Evolutionary conservation across 2,329 filamentous ascomycete genomes (phyloP).

Genomic region (Paraconiothyrium brasiliense): DNA sequence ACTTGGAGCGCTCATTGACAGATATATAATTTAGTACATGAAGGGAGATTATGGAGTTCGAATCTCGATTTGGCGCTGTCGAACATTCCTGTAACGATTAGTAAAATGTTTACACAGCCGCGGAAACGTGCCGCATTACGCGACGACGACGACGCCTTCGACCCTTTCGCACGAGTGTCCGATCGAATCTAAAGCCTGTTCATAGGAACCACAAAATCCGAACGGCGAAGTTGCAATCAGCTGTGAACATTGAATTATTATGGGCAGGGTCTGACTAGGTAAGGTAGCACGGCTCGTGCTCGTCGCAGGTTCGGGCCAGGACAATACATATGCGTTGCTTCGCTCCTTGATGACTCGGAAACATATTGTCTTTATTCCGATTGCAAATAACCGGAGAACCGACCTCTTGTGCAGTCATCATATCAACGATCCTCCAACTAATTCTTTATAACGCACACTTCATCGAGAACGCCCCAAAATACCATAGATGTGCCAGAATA

Average conservation of each 20-base stretch:
- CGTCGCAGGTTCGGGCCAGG: not conserved
- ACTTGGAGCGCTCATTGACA: no score
- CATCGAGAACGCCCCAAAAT: constrained; percentile 40
- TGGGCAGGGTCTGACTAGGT: not conserved
- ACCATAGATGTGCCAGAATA: constrained; percentile 48
- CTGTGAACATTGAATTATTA: not conserved
- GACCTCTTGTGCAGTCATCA: no score
- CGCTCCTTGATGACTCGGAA: no score
- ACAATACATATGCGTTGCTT: no score
- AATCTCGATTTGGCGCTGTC: not conserved
- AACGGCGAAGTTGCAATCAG: not conserved
- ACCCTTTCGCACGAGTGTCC: no score
- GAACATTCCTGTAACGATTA: not conserved
- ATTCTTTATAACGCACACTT: not conserved
- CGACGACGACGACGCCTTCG: not conserved
- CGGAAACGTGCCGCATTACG: constrained; percentile 6
- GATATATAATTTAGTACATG: not conserved
- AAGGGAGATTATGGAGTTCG: no score
- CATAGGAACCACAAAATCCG: not conserved
- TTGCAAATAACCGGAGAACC: no score
- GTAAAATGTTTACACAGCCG: not conserved
- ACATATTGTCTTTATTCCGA: no score
- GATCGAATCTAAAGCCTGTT: no score
- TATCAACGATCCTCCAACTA: no score
- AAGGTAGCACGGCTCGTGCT: not conserved